Base-by-base conservation (phyloP, 2,329 filamentous ascomycete species). In the Colletotrichum sidae region DNA sequence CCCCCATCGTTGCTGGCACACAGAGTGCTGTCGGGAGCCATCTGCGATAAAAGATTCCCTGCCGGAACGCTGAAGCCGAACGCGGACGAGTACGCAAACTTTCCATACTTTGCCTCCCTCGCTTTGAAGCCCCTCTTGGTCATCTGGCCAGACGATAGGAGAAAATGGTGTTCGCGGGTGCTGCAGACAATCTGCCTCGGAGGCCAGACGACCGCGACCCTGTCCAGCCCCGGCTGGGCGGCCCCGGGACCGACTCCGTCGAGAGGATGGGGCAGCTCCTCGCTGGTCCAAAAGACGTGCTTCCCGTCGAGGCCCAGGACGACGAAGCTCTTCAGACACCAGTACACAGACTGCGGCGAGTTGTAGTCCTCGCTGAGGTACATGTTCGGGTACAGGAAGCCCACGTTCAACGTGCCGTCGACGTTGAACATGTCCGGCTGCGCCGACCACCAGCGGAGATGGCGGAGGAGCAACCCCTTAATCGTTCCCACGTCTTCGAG, bases 291-390 rank as follows among this genome's bases (percentile, higher is more conserved):
- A 55, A 84, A 84, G 0, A 72, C 67, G 56, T 81, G 73, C 0
- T 67, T 62, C 6, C 68, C 51, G 0, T 72, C 68, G 0, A 83
- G 65, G 1, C 71, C 73, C 0, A 82, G 63, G 0, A 75, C 75
- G 10, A 81, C 69, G 11, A 84, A 76, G 0, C 77, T 77, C 67
- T 84, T 84, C 59, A 83, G 68, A 15, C 78, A 79, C 82, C 81
- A 84, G 64, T 84, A 84, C 1, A 78, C 75, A 0, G 81, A 83
- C 67, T 84, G 82, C 0, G 81, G 81, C 6, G 81, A 84, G 69
- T 84, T 84, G 71, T 84, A 84, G 65, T 83, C 79, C 71, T 84
- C 82, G 60, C 76, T 74, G 75, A 84, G 77, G 66, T 80, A 84
- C 76, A 82, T 82, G 68, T 84, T 84, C 4, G 63, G 59, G 46